A percentile compares a stretch with the other conserved stretches of the same genome.
phyloP scores from a whole-genome alignment of 2,329 filamentous ascomycete species.

The Colletotrichum graminicola region DNA sequence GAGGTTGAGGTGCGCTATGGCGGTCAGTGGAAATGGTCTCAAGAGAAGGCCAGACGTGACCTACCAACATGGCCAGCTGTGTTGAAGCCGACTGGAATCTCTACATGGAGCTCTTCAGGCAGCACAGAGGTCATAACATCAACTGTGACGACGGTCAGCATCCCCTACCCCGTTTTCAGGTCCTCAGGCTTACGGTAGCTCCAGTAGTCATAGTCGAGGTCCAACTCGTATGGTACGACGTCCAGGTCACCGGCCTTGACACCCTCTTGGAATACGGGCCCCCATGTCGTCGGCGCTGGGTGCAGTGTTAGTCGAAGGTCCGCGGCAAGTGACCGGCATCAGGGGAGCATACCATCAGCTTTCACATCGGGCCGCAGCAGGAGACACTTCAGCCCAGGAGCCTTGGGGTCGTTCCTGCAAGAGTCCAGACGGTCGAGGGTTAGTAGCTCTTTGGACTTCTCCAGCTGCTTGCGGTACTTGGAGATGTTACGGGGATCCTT shows the following conservation, averaged over 20 bases:
- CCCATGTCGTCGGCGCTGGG: conserved; percentile 80
- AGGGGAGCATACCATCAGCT: conserved; percentile 57
- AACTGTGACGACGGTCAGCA: conserved; percentile 57
- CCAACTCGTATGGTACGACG: conserved; percentile 80
- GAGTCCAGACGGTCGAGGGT: conserved; percentile 71
- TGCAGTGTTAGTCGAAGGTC: conserved; percentile 9
- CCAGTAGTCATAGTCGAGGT: conserved; percentile 88
- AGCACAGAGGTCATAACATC: conserved; percentile 88
- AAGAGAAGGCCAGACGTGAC: conserved; percentile 45
- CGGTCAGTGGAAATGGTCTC: conserved; percentile 39
- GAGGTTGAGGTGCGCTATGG: conserved; percentile 87
- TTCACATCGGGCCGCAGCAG: conserved; percentile 70
- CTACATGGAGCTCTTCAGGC: conserved; percentile 82
- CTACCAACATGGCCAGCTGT: conserved; percentile 87
- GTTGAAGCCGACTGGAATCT: conserved; percentile 88
- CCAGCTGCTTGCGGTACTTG: conserved; percentile 75
- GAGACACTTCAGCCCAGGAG: conserved; percentile 71
- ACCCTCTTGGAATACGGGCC: conserved; percentile 74
- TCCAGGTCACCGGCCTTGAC: conserved; percentile 76
- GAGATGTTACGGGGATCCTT: conserved; percentile 81
- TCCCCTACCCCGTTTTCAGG: too few relatives aligned
- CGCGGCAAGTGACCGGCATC: background rate
- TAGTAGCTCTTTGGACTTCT: conserved; percentile 75
- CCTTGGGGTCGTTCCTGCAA: conserved; percentile 73
- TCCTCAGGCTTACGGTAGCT: conserved; percentile 72